A percentile compares a stretch with the other conserved stretches of the same genome.
Evolutionary conservation across 768 basidiomycete species (phyloP).

Genomic region (Stropharia rugosoannulata): DNA sequence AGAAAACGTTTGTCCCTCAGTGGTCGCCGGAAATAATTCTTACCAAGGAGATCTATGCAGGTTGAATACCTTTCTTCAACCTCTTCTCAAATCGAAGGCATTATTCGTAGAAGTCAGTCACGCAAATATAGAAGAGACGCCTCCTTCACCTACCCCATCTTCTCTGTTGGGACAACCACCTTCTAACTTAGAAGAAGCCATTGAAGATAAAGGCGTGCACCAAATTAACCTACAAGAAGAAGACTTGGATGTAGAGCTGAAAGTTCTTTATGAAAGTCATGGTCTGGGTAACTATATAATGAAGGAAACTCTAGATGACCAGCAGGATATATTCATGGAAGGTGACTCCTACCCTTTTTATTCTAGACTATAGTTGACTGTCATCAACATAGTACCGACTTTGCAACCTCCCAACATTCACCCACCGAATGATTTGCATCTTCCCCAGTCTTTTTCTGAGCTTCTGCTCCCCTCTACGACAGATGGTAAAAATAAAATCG

Average conservation of each 20-base stretch:
- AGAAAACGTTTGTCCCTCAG: conserved; percentile 22
- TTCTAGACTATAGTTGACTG: not conserved
- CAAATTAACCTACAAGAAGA: not conserved
- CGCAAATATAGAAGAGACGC: not conserved
- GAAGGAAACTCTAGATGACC: conserved; percentile 56
- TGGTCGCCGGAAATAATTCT: not conserved
- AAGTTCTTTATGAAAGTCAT: conserved; percentile 25
- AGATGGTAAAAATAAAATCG: conserved; percentile 8
- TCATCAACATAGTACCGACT: conserved; percentile 44
- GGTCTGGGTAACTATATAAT: conserved; percentile 40
- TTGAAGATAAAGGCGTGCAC: not conserved
- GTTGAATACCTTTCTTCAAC: conserved; percentile 36
- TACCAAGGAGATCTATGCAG: conserved; percentile 20
- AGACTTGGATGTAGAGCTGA: conserved; percentile 30
- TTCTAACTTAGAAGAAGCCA: conserved; percentile 10
- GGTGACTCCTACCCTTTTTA: conserved; percentile 30
- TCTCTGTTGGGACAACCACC: conserved; percentile 26
- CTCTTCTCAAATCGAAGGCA: conserved; percentile 19
- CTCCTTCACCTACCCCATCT: conserved; percentile 8
- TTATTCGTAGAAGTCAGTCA: no score
- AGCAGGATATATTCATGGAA: conserved; percentile 51
- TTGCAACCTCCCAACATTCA: conserved; percentile 55
- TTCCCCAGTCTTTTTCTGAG: conserved; percentile 29
- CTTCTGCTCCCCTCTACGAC: conserved; percentile 20
- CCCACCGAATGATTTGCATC: conserved; percentile 25